Evolutionary conservation across 352 stramenopile genomes (phyloP).

Genomic region (Salisapilia sapeloensis): DNA sequence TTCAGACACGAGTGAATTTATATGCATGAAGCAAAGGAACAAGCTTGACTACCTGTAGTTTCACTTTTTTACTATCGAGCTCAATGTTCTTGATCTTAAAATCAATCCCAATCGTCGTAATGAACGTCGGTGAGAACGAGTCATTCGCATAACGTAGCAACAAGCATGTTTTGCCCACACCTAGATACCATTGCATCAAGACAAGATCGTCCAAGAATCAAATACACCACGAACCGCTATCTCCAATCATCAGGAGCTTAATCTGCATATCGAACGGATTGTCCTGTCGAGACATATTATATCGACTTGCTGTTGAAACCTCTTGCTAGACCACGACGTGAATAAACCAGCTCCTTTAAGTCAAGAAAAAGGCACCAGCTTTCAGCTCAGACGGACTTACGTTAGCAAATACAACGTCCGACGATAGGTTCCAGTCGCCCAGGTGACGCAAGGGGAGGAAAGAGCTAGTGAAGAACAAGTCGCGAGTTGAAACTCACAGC

Average conservation of each 20-base stretch:
- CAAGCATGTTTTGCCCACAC: conserved; percentile 81
- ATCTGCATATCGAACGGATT: conserved; percentile 96
- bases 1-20: background rate
- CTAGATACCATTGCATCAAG: conserved; percentile 11
- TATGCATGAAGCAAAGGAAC: conserved; percentile 1
- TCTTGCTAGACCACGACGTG: no score
- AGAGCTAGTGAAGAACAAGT: no score
- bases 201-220: background rate
- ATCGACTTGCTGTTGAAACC: no score
- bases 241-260: conserved; percentile 95
- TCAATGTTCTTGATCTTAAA: conserved; percentile 90
- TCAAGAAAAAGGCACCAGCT: no score
- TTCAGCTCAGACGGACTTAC: no score
- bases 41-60: conserved; percentile 65
- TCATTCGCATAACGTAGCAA: conserved; percentile 81
- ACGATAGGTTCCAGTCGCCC: no score
- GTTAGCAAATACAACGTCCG: no score
- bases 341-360: no score
- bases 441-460: no score
- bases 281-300: conserved; percentile 74
- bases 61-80: conserved; percentile 94
- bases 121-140: conserved; percentile 83
- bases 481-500: no score
- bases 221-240: conserved; percentile 69
- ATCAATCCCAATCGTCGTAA: conserved; percentile 81